These are phyloP conservation scores for Acidomyces sp. DNA, from an alignment of 495 filamentous ascomycete species.

Conservation along the genomic window DNA sequence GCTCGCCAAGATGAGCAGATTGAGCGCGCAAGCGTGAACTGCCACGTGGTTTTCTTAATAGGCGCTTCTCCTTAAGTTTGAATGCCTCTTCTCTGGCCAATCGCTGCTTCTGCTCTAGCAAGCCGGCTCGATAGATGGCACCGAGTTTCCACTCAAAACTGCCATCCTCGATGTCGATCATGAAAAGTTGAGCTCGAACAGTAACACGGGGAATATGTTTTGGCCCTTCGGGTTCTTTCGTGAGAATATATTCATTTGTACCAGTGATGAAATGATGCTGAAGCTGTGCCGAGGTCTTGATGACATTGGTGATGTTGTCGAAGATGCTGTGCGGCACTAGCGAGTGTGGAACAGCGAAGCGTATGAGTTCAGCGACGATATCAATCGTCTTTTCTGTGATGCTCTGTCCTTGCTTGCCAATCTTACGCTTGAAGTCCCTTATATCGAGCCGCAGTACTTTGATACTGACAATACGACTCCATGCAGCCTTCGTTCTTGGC, in stretches of 20 bases:
- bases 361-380: constrained; percentile 68
- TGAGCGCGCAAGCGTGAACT: constrained; percentile 40
- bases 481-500: constrained; percentile 64
- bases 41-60: constrained; percentile 45
- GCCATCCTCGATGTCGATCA: constrained; percentile 90
- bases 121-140: constrained; percentile 75
- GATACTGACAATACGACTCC: constrained; percentile 74
- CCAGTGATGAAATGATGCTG: constrained; percentile 80
- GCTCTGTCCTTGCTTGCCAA: constrained; percentile 40
- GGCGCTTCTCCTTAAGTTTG: constrained; percentile 68
- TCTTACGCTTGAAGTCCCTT: constrained; percentile 58
- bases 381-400: constrained; percentile 75
- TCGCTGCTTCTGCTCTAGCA: constrained; percentile 79
- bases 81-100: constrained; percentile 85
- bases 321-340: constrained; percentile 81
- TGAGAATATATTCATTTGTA: constrained; percentile 73
- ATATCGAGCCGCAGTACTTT: constrained; percentile 69
- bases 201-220: constrained; percentile 77
- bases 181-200: constrained; percentile 60
- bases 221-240: constrained; percentile 68
- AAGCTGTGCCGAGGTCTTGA: constrained; percentile 78
- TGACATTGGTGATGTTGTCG: constrained; percentile 78
- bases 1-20: constrained; percentile 30
- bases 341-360: constrained; percentile 85
- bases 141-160: constrained; percentile 95